Evolutionary conservation across 148 eudicot genomes (phyloP).

Genomic region (Gaultheria prostrata): DNA sequence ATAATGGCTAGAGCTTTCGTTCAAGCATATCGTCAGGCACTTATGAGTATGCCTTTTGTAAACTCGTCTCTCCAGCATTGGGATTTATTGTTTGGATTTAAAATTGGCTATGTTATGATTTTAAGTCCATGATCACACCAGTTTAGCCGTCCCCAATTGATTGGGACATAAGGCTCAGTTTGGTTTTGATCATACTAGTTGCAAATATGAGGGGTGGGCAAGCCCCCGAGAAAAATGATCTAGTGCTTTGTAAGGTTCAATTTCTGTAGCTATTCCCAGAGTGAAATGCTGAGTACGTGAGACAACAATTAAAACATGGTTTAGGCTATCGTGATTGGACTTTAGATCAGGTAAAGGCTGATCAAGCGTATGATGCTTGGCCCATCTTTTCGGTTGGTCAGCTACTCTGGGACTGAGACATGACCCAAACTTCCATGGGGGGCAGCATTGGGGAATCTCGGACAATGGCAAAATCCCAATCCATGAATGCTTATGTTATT

Average conservation of each 20-base stretch:
- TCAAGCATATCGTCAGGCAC: constrained; percentile 79
- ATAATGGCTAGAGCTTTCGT: constrained; percentile 56
- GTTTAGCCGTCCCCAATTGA: no score
- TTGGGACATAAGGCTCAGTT: no score
- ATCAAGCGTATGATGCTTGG: background rate
- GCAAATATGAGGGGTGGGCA: background rate
- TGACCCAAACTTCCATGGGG: background rate
- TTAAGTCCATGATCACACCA: background rate
- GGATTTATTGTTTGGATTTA: background rate
- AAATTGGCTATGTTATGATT: background rate
- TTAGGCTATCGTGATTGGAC: background rate
- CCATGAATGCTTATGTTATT: background rate
- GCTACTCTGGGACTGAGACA: background rate
- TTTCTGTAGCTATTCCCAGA: background rate
- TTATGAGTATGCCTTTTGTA: constrained; percentile 42
- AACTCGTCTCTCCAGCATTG: background rate
- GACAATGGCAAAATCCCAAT: background rate
- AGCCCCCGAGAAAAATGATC: background rate
- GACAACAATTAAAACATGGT: background rate
- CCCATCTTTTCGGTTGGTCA: background rate
- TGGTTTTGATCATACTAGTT: no score
- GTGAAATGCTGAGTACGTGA: background rate
- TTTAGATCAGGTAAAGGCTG: background rate
- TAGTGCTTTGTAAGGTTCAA: background rate
- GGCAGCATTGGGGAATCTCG: background rate